A percentile compares a stretch with the other conserved stretches of the same genome.
Conservation (phyloP, 1,284 basidiomycete genomes). For the Phylloporus sp. region DNA sequence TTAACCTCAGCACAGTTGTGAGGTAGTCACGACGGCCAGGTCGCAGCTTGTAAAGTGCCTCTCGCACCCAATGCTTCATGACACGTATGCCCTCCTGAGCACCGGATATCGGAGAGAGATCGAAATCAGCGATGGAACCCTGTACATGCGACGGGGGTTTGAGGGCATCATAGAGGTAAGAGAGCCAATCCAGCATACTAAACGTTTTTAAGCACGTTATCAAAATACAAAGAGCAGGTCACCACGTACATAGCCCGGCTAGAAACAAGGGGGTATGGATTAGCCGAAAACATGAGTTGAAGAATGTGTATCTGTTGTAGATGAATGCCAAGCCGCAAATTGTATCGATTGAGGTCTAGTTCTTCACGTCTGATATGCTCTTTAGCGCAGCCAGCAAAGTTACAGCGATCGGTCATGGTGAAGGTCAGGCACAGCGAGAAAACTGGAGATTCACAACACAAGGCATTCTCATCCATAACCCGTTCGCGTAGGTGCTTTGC, state of each 20-base stretch:
- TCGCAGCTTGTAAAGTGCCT: conserved; percentile 41
- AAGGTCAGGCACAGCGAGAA: conserved; percentile 52
- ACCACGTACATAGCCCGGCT: conserved; percentile 31
- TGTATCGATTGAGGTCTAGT: conserved; percentile 45
- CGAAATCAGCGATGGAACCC: conserved; percentile 46
- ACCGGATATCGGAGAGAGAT: conserved; percentile 46
- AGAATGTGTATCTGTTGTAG: conserved; percentile 58
- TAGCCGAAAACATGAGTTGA: conserved; percentile 37
- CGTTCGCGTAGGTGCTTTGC: conserved; percentile 37
- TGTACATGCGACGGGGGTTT: conserved; percentile 48
- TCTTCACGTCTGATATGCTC: conserved; percentile 43
- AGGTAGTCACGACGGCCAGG: conserved; percentile 33
- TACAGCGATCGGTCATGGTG: conserved; percentile 46
- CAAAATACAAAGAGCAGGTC: neutral
- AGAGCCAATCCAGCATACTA: conserved; percentile 43
- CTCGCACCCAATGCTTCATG: conserved; percentile 50
- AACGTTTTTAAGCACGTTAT: neutral
- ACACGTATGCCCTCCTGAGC: conserved; percentile 44
- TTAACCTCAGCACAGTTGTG: conserved; percentile 42
- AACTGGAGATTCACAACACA: conserved; percentile 40
- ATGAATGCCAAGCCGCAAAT: conserved; percentile 51
- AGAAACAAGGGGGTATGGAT: conserved; percentile 23
- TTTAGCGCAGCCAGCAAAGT: conserved; percentile 45
- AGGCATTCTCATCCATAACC: conserved; percentile 45
- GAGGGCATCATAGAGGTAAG: conserved; percentile 48